Evolutionary conservation across 1,284 basidiomycete genomes (phyloP).

Genomic region (Marasmius oreades): DNA sequence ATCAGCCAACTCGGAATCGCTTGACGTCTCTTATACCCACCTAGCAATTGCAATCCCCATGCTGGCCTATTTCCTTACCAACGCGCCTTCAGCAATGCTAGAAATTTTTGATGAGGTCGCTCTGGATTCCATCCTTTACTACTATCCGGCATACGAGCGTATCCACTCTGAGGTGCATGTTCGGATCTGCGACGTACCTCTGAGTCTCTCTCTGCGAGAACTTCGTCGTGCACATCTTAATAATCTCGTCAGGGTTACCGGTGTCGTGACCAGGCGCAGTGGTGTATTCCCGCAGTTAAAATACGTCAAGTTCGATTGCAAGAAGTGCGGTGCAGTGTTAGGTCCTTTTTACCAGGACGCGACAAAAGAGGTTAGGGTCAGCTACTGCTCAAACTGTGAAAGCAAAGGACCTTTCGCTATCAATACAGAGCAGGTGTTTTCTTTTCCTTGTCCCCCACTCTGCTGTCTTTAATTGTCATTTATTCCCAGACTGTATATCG

Average conservation of each 20-base stretch:
- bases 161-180: conserved; percentile 99
- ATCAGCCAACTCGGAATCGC: conserved; percentile 91
- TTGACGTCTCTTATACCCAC: conserved; percentile 95
- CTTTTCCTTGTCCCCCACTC: neutral
- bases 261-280: conserved; percentile 95
- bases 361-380: conserved; percentile 90
- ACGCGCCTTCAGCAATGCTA: conserved; percentile 91
- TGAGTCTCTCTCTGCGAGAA: conserved; percentile 87
- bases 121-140: conserved; percentile 89
- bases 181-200: conserved; percentile 91
- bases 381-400: conserved; percentile 92
- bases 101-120: conserved; percentile 96
- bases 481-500: conserved; percentile 87
- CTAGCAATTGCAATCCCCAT: conserved; percentile 90
- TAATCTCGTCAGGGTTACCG: conserved; percentile 91
- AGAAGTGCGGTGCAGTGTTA: conserved; percentile 86
- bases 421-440: conserved; percentile 87
- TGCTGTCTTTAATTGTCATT: neutral
- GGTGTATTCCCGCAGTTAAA: conserved; percentile 99
- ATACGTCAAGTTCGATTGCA: conserved; percentile 98
- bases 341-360: conserved; percentile 99
- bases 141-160: conserved; percentile 94
- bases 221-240: conserved; percentile 92
- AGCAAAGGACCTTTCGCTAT: conserved; percentile 93
- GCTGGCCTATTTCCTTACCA: conserved; percentile 95